Evolutionary conservation across 352 stramenopile genomes (phyloP).

Genomic region (Phytophthora constricta): DNA sequence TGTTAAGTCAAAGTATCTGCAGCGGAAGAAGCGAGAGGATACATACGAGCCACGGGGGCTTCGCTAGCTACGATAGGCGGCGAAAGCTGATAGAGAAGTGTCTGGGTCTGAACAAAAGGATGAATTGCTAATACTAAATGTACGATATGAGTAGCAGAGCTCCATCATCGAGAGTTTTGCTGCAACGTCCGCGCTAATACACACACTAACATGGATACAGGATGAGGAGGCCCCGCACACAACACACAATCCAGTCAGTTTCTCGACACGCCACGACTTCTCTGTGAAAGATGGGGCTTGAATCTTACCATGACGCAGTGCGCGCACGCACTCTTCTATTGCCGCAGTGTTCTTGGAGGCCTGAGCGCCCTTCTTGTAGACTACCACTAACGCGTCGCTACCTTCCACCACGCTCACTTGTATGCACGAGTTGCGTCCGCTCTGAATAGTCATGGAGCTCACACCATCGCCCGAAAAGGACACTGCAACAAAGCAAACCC

Average conservation of each 20-base stretch:
- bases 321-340: slow-evolving; percentile 84
- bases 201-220: slow-evolving; percentile 53
- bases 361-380: slow-evolving; percentile 86
- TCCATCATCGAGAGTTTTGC: slow-evolving; percentile 60
- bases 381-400: slow-evolving; percentile 78
- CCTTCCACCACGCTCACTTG: slow-evolving; percentile 87
- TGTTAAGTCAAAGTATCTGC: too few relatives aligned
- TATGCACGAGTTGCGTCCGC: slow-evolving; percentile 83
- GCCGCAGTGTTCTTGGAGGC: slow-evolving; percentile 68
- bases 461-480: slow-evolving; percentile 81
- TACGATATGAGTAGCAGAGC: neutral
- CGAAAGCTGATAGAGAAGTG: too few relatives aligned
- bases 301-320: slow-evolving; percentile 74
- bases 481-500: slow-evolving; percentile 50
- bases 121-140: slow-evolving; percentile 24
- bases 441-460: slow-evolving; percentile 90
- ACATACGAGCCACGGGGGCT: slow-evolving; percentile 19
- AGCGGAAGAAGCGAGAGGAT: neutral
- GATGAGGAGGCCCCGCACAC: neutral
- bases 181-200: slow-evolving; percentile 74
- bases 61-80: slow-evolving; percentile 4
- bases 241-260: too few relatives aligned
- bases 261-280: too few relatives aligned
- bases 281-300: too few relatives aligned
- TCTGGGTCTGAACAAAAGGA: slow-evolving; percentile 1